Evolutionary conservation across 2,329 filamentous ascomycete genomes (phyloP).

Genomic region (Ustulina deusta): DNA sequence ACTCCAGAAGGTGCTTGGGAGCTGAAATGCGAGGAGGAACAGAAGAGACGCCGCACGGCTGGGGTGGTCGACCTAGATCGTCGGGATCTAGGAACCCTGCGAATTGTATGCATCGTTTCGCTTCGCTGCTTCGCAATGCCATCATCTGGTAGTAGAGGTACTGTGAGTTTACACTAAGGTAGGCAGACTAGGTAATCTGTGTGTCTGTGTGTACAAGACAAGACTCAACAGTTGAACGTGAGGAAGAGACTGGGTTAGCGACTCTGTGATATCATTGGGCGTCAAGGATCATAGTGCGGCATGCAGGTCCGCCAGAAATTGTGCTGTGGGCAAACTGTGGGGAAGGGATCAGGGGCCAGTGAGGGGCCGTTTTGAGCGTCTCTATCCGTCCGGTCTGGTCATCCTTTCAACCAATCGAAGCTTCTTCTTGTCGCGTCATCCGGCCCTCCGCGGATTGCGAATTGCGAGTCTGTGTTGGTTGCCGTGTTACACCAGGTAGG

Average conservation of each 20-base stretch:
- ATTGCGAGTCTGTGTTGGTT: slow-evolving; percentile 11
- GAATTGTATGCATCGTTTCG: slow-evolving; percentile 8
- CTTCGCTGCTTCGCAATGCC: slow-evolving; percentile 23
- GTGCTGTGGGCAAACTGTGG: slow-evolving; percentile 6
- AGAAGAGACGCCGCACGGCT: slow-evolving; percentile 30
- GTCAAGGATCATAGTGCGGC: slow-evolving; percentile 16
- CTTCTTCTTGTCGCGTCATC: background rate
- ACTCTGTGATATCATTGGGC: slow-evolving; percentile 43
- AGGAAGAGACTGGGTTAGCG: slow-evolving; percentile 12
- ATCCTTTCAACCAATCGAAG: slow-evolving; percentile 19
- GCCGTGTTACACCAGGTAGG: background rate
- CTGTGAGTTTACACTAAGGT: slow-evolving; percentile 10
- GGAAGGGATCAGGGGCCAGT: slow-evolving; percentile 2
- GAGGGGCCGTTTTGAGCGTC: background rate
- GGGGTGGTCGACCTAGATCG: slow-evolving; percentile 1
- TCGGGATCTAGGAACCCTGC: slow-evolving; percentile 7
- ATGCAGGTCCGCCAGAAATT: slow-evolving; percentile 35
- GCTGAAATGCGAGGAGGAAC: too few relatives aligned
- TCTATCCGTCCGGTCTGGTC: too few relatives aligned
- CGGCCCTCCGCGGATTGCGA: slow-evolving; percentile 27
- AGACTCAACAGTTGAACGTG: slow-evolving; percentile 49
- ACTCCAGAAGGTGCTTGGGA: background rate
- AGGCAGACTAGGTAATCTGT: slow-evolving; percentile 13
- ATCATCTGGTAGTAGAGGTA: background rate
- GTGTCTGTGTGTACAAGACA: slow-evolving; percentile 23